Evolutionary conservation across 495 filamentous ascomycete species (phyloP).

Genomic region (Neurospora cerealis): DNA sequence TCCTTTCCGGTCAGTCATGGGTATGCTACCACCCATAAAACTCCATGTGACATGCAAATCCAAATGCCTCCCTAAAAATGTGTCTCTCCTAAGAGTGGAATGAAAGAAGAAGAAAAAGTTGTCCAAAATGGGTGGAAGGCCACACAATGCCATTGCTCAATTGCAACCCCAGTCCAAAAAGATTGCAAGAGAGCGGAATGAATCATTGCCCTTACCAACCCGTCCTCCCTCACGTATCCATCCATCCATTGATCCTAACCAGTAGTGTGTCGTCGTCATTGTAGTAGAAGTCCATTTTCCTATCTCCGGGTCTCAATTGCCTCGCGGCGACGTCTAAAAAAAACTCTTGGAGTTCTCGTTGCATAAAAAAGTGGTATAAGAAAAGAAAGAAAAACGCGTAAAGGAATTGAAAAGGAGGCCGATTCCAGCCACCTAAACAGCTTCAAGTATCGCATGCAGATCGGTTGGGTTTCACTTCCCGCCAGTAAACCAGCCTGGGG

Average conservation of each 20-base stretch:
- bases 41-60: not conserved
- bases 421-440: conserved; percentile 13
- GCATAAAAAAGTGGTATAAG: not conserved
- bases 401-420: conserved; percentile 4
- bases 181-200: conserved; percentile 4
- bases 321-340: conserved; percentile 19
- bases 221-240: not conserved
- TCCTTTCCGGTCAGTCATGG: not conserved
- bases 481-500: conserved; percentile 24
- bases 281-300: not conserved
- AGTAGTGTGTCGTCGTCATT: conserved; percentile 4
- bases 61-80: not conserved
- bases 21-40: not conserved
- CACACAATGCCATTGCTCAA: not conserved
- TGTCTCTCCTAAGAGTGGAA: not conserved
- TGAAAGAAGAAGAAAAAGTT: not conserved
- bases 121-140: not conserved
- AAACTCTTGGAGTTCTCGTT: conserved; percentile 5
- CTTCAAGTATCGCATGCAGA: conserved; percentile 19
- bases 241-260: not conserved
- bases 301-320: conserved; percentile 7
- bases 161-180: conserved; percentile 10
- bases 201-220: not conserved
- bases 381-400: conserved; percentile 2
- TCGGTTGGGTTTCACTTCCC: not conserved